These are phyloP conservation scores for Ceratocystis huliohia DNA, from an alignment of 2,329 filamentous ascomycete genomes.

Conservation along the genomic window DNA sequence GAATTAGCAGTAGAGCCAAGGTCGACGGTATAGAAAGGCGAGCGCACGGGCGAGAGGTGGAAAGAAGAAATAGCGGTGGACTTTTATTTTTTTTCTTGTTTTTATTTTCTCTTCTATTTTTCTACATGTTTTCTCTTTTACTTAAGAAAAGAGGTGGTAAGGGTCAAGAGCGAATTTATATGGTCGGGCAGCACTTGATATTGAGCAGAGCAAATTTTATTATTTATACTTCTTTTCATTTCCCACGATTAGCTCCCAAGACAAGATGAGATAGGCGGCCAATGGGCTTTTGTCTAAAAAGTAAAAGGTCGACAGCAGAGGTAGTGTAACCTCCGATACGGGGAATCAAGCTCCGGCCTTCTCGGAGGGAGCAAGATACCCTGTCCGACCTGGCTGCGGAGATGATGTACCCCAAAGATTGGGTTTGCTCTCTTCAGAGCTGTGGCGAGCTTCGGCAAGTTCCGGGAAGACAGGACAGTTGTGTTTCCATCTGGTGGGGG, in stretches of 20 bases:
- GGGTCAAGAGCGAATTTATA: neutral
- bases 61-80: neutral
- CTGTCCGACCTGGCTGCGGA: slow-evolving; percentile 8
- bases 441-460: neutral
- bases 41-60: neutral
- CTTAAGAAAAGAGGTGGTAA: slow-evolving; percentile 7
- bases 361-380: slow-evolving; percentile 19
- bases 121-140: neutral
- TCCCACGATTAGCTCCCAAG: neutral
- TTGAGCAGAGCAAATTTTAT: slow-evolving; percentile 10
- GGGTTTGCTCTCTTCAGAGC: neutral
- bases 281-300: too few relatives aligned
- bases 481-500: too few relatives aligned
- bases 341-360: slow-evolving; percentile 24
- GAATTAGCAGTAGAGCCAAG: slow-evolving; percentile 18
- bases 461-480: too few relatives aligned
- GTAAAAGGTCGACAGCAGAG: too few relatives aligned
- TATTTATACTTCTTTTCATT: slow-evolving; percentile 3
- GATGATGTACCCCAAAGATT: neutral
- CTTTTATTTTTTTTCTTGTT: neutral
- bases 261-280: too few relatives aligned
- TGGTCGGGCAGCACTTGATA: slow-evolving; percentile 11
- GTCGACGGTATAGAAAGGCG: slow-evolving; percentile 4
- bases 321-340: slow-evolving; percentile 21
- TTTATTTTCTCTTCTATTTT: slow-evolving; percentile 8